Evolutionary conservation across 148 eudicot species (phyloP).

Genomic region (Gaultheria prostrata): DNA sequence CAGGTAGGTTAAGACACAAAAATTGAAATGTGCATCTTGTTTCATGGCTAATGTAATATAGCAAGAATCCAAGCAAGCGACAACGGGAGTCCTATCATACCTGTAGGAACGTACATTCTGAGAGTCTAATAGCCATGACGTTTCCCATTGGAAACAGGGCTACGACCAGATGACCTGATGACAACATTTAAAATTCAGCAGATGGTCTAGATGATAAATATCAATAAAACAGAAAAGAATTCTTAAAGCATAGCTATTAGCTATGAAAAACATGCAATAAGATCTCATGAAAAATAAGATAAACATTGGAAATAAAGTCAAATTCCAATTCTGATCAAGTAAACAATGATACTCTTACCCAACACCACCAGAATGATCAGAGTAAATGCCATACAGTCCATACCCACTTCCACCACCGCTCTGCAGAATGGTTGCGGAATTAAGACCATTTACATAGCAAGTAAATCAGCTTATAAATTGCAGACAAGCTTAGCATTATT

Average conservation of each 20-base stretch:
- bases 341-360: conserved; percentile 44
- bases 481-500: neutral
- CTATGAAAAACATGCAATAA: neutral
- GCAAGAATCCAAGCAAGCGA: conserved; percentile 7
- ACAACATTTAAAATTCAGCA: conserved; percentile 15
- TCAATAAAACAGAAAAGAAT: neutral
- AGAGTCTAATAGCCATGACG: conserved; percentile 44
- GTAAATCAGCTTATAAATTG: neutral
- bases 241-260: neutral
- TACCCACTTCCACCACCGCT: conserved; percentile 52
- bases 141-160: conserved; percentile 43
- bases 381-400: conserved; percentile 70
- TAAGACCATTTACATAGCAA: neutral
- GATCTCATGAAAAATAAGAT: neutral
- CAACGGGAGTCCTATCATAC: neutral
- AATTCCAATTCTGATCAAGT: neutral
- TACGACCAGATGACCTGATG: conserved; percentile 46
- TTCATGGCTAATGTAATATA: neutral
- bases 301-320: neutral
- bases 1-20: conserved; percentile 19
- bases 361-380: conserved; percentile 49
- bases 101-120: neutral
- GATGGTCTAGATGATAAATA: neutral
- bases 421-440: conserved; percentile 33
- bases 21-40: neutral